These are phyloP conservation scores for Gossypium rotundifolium DNA, from an alignment of 345 rosid genomes.

Conservation along the genomic window DNA sequence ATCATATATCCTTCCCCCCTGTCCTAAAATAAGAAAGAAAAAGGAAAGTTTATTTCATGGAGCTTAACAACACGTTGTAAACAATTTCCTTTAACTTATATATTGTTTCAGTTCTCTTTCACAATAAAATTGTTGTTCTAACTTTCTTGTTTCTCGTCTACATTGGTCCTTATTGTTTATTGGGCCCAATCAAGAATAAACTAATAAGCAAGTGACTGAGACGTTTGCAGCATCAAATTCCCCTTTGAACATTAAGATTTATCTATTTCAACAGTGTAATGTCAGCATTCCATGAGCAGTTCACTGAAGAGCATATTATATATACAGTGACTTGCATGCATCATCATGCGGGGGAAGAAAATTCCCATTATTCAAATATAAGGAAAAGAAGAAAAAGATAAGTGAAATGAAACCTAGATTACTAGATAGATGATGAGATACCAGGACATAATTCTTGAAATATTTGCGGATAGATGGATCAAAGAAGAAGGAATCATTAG, in stretches of 20 bases:
- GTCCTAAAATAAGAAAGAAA: background rate
- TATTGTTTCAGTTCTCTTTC: background rate
- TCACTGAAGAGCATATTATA: background rate
- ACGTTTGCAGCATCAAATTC: background rate
- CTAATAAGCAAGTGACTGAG: background rate
- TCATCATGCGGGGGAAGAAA: background rate
- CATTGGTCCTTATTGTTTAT: background rate
- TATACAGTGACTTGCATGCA: background rate
- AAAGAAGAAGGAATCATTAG: conserved; percentile 93
- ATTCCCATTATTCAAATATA: background rate
- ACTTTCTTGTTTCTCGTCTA: background rate
- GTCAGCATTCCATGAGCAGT: background rate
- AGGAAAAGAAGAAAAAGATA: background rate
- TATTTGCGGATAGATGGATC: conserved; percentile 89
- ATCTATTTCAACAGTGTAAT: background rate
- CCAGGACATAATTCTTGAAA: conserved; percentile 75
- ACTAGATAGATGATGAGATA: conserved; percentile 15
- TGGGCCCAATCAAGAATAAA: background rate
- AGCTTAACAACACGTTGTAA: background rate
- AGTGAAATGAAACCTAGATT: background rate
- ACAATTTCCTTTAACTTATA: background rate
- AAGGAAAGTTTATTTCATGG: background rate
- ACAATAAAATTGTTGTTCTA: background rate
- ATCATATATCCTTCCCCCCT: background rate
- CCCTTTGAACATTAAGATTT: background rate